These are phyloP conservation scores for Syzygium aqueum DNA, from an alignment of 345 rosid genomes.

Conservation along the genomic window DNA sequence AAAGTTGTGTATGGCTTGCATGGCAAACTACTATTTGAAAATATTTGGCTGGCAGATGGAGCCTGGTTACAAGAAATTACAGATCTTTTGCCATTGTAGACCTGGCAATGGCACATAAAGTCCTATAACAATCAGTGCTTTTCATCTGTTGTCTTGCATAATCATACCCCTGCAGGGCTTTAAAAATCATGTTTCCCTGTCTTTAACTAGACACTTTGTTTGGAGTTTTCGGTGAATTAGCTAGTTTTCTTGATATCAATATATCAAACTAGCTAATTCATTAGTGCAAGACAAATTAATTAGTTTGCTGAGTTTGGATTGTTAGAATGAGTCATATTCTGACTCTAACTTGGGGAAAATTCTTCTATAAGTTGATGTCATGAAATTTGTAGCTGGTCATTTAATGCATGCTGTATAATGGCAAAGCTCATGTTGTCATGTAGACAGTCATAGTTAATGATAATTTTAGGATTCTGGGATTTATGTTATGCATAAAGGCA, in stretches of 20 bases:
- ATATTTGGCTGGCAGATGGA: not conserved
- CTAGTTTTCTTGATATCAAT: not conserved
- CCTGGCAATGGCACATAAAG: not conserved
- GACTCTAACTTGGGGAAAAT: not conserved
- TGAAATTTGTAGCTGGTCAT: not conserved
- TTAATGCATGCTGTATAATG: not conserved
- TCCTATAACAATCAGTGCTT: not conserved
- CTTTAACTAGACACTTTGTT: not conserved
- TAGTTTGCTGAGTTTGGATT: not conserved
- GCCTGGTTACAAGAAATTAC: not conserved
- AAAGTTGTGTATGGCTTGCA: not conserved
- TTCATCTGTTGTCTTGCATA: not conserved
- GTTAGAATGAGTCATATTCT: not conserved
- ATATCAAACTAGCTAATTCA: not conserved
- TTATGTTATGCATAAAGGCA: not conserved
- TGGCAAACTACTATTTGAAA: not conserved
- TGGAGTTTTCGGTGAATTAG: not conserved
- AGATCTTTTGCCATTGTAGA: not conserved
- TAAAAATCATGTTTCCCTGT: not conserved
- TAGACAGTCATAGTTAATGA: not conserved
- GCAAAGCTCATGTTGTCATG: not conserved
- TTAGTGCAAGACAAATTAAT: not conserved
- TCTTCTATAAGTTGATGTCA: not conserved
- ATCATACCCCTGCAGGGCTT: not conserved
- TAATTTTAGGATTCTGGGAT: not conserved